Conservation (phyloP, 208 protist species). For the Endotrypanum monterogeii region DNA sequence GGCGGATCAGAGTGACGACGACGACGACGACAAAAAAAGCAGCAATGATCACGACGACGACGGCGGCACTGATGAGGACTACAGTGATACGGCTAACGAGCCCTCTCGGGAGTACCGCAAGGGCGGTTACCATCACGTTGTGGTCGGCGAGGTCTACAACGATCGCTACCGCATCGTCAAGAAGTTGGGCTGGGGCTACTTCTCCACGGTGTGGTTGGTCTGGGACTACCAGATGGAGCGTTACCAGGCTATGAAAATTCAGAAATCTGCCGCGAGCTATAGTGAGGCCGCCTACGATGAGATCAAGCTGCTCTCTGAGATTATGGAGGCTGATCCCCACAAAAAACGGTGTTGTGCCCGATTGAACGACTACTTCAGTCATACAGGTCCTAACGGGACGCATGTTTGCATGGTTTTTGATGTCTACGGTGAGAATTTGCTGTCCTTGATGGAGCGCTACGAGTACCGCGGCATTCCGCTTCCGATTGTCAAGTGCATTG, state of each 20-base stretch:
- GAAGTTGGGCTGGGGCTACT: slow-evolving; percentile 99
- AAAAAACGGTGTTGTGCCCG: slow-evolving; percentile 72
- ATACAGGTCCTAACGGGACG: slow-evolving; percentile 82
- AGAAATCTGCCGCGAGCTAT: slow-evolving; percentile 82
- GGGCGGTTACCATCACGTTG: slow-evolving; percentile 97
- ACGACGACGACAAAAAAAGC: slow-evolving; percentile 45
- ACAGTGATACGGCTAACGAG: slow-evolving; percentile 88
- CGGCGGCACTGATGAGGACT: slow-evolving; percentile 74
- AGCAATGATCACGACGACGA: slow-evolving; percentile 43
- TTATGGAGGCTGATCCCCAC: slow-evolving; percentile 79
- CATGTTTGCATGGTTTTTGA: slow-evolving; percentile 98
- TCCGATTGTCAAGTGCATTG: slow-evolving; percentile 93
- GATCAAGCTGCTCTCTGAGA: slow-evolving; percentile 80
- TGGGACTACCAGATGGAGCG: slow-evolving; percentile 95
- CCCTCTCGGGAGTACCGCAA: slow-evolving; percentile 85
- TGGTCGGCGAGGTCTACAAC: slow-evolving; percentile 94
- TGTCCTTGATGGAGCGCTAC: slow-evolving; percentile 96
- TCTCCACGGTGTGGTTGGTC: slow-evolving; percentile 99
- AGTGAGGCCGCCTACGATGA: slow-evolving; percentile 84
- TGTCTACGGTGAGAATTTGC: slow-evolving; percentile 95
- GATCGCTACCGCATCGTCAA: slow-evolving; percentile 92
- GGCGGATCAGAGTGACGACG: slow-evolving; percentile 43
- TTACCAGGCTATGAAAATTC: slow-evolving; percentile 84
- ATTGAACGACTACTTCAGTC: slow-evolving; percentile 91
- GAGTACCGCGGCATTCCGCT: slow-evolving; percentile 96